Conservation (phyloP, 2,329 filamentous ascomycete genomes). For the Pseudogymnoascus sp. region DNA sequence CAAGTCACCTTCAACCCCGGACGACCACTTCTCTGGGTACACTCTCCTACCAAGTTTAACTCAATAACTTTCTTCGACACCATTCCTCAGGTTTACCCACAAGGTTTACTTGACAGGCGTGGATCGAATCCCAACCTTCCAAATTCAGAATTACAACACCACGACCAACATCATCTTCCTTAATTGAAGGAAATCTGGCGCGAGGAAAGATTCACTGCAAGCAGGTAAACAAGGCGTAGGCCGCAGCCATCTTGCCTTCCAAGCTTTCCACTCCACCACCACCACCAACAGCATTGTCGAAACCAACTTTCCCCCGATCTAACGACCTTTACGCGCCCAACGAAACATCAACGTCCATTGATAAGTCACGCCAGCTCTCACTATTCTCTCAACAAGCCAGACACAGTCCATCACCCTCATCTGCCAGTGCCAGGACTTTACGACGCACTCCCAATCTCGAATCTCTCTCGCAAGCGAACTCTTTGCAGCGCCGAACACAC, state of each 20-base stretch:
- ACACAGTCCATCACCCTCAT: slow-evolving; percentile 2
- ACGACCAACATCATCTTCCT: neutral
- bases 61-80: neutral
- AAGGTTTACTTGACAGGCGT: neutral
- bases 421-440: slow-evolving; percentile 6
- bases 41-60: slow-evolving; percentile 1
- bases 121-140: slow-evolving; percentile 1
- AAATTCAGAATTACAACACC: neutral
- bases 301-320: slow-evolving; percentile 20
- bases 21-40: slow-evolving; percentile 9
- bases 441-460: slow-evolving; percentile 12
- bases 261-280: slow-evolving; percentile 13
- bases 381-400: slow-evolving; percentile 11
- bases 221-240: slow-evolving; percentile 8
- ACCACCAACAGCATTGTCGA: slow-evolving; percentile 27
- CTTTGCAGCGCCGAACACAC: slow-evolving; percentile 23
- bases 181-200: neutral
- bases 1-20: slow-evolving; percentile 5
- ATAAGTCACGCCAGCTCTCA: slow-evolving; percentile 28
- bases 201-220: neutral
- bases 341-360: slow-evolving; percentile 26
- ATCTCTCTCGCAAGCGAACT: slow-evolving; percentile 12
- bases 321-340: slow-evolving; percentile 31
- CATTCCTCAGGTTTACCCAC: slow-evolving; percentile 4
- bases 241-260: slow-evolving; percentile 24